These are phyloP conservation scores for Spergularia azorica DNA, from an alignment of 179 eudicot species.

Conservation along the genomic window DNA sequence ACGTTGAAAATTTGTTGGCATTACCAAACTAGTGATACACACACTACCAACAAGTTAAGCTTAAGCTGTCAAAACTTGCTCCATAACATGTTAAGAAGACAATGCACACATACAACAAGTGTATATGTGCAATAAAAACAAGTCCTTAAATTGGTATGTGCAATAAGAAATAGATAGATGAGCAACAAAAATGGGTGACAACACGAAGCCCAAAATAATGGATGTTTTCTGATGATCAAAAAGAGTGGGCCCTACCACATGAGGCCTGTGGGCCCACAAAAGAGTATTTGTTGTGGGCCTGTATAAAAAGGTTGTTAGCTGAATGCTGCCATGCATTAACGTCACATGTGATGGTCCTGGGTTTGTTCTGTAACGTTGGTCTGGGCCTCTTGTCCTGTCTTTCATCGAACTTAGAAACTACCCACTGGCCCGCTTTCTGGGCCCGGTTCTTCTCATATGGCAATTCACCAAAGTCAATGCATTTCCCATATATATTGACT, in stretches of 20 bases:
- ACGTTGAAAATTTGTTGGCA: no score
- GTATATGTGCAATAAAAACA: not conserved
- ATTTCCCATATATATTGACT: conserved; percentile 2
- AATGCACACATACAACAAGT: no score
- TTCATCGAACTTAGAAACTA: conserved; percentile 10
- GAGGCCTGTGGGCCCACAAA: conserved; percentile 26
- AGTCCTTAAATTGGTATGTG: conserved; percentile 7
- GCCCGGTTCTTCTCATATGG: conserved; percentile 7
- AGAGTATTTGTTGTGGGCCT: no score
- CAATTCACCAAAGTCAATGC: not conserved
- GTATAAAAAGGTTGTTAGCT: not conserved
- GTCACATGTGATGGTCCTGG: conserved; percentile 32
- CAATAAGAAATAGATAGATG: not conserved
- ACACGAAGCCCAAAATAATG: conserved; percentile 18
- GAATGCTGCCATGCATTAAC: conserved; percentile 24
- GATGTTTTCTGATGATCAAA: not conserved
- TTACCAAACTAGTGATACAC: no score
- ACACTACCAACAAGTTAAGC: no score
- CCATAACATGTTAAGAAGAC: no score
- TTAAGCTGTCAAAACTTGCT: no score
- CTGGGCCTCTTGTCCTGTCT: conserved; percentile 34
- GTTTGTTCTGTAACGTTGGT: conserved; percentile 13
- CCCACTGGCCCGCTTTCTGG: conserved; percentile 14
- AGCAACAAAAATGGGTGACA: conserved; percentile 14
- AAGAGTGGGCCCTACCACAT: conserved; percentile 32